Conservation (phyloP, 345 rosid genomes). For the rapeseed (Brassica napus) region DNA sequence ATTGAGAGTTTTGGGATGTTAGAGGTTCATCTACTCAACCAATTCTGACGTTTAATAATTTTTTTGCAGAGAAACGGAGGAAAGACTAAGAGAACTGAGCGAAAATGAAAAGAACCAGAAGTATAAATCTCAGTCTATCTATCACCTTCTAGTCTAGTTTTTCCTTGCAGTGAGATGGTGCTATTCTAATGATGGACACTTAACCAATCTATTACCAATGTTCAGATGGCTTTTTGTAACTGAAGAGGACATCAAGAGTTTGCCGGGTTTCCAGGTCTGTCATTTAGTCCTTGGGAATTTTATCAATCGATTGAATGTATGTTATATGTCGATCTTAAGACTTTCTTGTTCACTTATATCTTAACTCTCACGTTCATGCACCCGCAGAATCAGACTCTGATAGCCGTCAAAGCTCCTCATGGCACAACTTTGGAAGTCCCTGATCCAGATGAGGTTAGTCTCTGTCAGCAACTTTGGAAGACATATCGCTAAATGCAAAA, state of each 20-base stretch:
- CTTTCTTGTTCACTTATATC: conserved; percentile 21
- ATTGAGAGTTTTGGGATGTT: conserved; percentile 19
- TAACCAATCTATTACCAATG: conserved; percentile 33
- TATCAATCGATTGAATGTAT: background rate
- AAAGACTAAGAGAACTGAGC: conserved; percentile 66
- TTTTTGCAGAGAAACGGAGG: conserved; percentile 77
- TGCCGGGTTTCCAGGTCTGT: conserved; percentile 76
- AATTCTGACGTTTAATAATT: conserved; percentile 42
- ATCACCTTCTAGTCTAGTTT: background rate
- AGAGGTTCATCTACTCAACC: conserved; percentile 20
- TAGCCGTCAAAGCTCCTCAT: conserved; percentile 97
- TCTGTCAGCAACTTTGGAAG: conserved; percentile 7
- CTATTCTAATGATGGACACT: conserved; percentile 22
- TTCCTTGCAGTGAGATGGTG: conserved; percentile 13
- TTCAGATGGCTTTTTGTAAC: conserved; percentile 90
- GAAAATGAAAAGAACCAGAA: conserved; percentile 80
- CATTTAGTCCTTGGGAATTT: conserved; percentile 4
- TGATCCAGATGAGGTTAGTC: conserved; percentile 88
- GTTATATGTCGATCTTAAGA: conserved; percentile 10
- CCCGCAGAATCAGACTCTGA: conserved; percentile 86
- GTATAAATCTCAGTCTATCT: conserved; percentile 45
- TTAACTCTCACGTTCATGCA: conserved; percentile 22
- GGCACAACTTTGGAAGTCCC: conserved; percentile 98
- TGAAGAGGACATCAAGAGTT: conserved; percentile 83
- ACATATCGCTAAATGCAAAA: conserved; percentile 28